Evolutionary conservation across 495 filamentous ascomycete species (phyloP).

Genomic region (Melanomma pulvis-pyrius): DNA sequence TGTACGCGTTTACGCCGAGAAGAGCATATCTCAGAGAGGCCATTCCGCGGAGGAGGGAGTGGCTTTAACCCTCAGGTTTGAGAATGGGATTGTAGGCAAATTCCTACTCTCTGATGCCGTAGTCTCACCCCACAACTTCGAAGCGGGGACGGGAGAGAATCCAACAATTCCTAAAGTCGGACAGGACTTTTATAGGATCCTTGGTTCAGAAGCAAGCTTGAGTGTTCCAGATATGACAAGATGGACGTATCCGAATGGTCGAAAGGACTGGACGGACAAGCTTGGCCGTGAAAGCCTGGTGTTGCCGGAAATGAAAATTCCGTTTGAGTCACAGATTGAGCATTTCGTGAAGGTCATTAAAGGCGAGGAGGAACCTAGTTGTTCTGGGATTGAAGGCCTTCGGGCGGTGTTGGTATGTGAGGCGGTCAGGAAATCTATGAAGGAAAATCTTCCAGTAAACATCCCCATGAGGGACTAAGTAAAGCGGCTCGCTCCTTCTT

Average conservation of each 20-base stretch:
- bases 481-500: too few relatives aligned
- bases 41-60: constrained; percentile 61
- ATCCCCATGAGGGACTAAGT: background rate
- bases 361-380: constrained; percentile 46
- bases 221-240: constrained; percentile 60
- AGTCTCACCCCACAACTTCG: constrained; percentile 58
- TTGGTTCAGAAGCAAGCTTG: constrained; percentile 57
- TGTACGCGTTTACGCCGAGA: constrained; percentile 55
- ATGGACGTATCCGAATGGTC: constrained; percentile 52
- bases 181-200: constrained; percentile 59
- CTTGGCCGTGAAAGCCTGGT: constrained; percentile 45
- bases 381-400: constrained; percentile 39
- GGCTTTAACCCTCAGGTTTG: constrained; percentile 58
- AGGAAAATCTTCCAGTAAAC: constrained; percentile 11
- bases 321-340: constrained; percentile 58
- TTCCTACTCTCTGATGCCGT: constrained; percentile 58
- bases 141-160: constrained; percentile 62
- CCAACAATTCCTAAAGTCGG: constrained; percentile 52
- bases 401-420: constrained; percentile 41
- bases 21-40: constrained; percentile 48
- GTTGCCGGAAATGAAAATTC: constrained; percentile 42
- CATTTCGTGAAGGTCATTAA: constrained; percentile 60
- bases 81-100: constrained; percentile 60
- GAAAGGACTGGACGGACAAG: constrained; percentile 43
- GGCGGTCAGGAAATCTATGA: constrained; percentile 39